Evolutionary conservation across 495 filamentous ascomycete genomes (phyloP), one percentile per base, ranked within the genome.

Genomic region (Cercophora samala): DNA sequence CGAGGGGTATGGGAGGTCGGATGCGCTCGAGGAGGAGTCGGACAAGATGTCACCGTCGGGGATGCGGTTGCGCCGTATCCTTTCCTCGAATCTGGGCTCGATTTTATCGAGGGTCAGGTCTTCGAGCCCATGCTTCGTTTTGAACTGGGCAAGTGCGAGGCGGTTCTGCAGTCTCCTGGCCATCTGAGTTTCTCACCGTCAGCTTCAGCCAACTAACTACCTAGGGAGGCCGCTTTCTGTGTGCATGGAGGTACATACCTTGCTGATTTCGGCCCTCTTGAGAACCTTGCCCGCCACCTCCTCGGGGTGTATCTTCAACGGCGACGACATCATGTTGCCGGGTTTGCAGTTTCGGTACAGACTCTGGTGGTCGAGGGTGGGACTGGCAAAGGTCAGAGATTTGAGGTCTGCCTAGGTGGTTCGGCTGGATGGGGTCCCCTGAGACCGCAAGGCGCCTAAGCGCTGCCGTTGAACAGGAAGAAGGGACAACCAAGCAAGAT

Each of bases 61-160:
- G 59, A 80, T 76, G 62, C 89, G 82, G 72, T 86, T 90, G 65
- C 86, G 85, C 73, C 87, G 86, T 63, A 91, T 78, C 70, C 91
- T 86, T 68, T 89, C 84, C 70, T 96, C 91, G 66, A 93, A 75
- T 70, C 83, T 88, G 67, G 87, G 87, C 77, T 91, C 91, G 74
- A 94, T 89, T 23, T 76, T 86, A 70, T 90, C 89, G 62, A 93
- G 84, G 52, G 88, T 87, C 64, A 93, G 84, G 76, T 91, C 86
- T 75, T 93, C 87, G 85, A 89, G 90, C 68, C 94, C 94, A 78
- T 97, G 88, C 77, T 94, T 91, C 63, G 93, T 91, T 81, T 97
- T 99, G 86, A 97, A 93, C 80, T 91, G 93, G 75, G 95, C 95
- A 62, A 98, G 86, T 70, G 96, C 94, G 42, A 99, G 85, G 56